A percentile compares a stretch with the other conserved stretches of the same genome.
Conservation (phyloP, 2,329 filamentous ascomycete species). For the Claviceps cyperi region DNA sequence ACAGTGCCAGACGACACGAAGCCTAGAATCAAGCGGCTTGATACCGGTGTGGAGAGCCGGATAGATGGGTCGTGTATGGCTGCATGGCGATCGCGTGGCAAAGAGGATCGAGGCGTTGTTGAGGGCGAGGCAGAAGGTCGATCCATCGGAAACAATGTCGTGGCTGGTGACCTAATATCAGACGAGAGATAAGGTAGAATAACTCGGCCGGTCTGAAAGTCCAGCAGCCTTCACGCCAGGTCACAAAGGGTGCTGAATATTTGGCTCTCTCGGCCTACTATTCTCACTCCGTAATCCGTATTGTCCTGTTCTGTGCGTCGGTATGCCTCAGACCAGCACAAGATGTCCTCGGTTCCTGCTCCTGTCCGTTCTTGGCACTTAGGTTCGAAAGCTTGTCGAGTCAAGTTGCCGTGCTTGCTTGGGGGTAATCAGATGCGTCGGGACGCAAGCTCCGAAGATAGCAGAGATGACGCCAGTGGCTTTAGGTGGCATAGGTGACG, state of each 20-base stretch:
- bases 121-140: neutral
- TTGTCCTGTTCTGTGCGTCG: too few relatives aligned
- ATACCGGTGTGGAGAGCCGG: conserved; percentile 48
- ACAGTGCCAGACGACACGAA: conserved; percentile 47
- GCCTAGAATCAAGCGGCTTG: conserved; percentile 51
- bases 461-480: neutral
- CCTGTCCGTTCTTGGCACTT: neutral
- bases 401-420: neutral
- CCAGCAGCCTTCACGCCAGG: too few relatives aligned
- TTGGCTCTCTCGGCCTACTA: too few relatives aligned
- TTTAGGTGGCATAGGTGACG: neutral
- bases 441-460: neutral
- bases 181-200: too few relatives aligned
- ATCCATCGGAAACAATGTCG: neutral
- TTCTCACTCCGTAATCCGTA: too few relatives aligned
- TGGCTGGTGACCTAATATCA: neutral
- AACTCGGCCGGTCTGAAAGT: too few relatives aligned
- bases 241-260: too few relatives aligned
- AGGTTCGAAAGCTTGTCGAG: neutral
- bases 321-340: too few relatives aligned
- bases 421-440: neutral
- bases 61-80: conserved; percentile 20
- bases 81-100: conserved; percentile 8
- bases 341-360: neutral
- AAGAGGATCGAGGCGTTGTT: conserved; percentile 4